A percentile compares a stretch with the other conserved stretches of the same genome.
phyloP scores from a whole-genome alignment of 306 rosid genomes.

The Sicyos edulis region DNA sequence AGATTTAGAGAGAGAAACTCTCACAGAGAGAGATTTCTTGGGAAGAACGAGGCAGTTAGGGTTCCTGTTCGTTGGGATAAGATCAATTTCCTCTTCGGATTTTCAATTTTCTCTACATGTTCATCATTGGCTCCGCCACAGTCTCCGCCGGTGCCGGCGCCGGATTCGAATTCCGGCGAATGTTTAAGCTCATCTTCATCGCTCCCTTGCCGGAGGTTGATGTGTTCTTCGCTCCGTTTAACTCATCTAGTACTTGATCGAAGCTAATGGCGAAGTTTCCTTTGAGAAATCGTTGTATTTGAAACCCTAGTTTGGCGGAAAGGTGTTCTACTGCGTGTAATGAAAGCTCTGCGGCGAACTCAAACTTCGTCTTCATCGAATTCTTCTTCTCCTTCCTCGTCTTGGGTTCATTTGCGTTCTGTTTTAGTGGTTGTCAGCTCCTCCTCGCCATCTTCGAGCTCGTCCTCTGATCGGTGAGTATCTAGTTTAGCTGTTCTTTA shows the following conservation, averaged over 20 bases:
- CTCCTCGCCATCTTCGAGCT: slow-evolving; percentile 91
- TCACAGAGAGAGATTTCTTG: background rate
- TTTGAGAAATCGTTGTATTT: background rate
- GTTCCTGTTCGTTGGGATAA: slow-evolving; percentile 16
- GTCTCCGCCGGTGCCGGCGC: slow-evolving; percentile 38
- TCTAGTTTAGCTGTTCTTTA: background rate
- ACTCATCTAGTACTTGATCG: slow-evolving; percentile 51
- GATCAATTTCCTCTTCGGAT: background rate
- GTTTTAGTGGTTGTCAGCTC: slow-evolving; percentile 87
- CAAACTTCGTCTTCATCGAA: slow-evolving; percentile 58
- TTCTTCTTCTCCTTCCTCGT: slow-evolving; percentile 40
- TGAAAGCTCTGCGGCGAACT: slow-evolving; percentile 90
- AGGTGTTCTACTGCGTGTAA: slow-evolving; percentile 18
- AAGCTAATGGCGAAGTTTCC: slow-evolving; percentile 15
- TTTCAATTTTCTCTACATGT: slow-evolving; percentile 35
- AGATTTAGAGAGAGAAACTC: background rate
- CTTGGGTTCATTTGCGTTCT: slow-evolving; percentile 99
- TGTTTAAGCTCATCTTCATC: slow-evolving; percentile 37
- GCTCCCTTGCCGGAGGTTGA: slow-evolving; percentile 57
- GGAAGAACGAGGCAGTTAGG: background rate
- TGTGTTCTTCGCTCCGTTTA: slow-evolving; percentile 44
- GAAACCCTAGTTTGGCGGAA: slow-evolving; percentile 23
- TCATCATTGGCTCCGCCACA: slow-evolving; percentile 34
- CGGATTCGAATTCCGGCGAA: slow-evolving; percentile 30
- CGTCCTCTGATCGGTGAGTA: slow-evolving; percentile 97